These are phyloP conservation scores for Teunomyces lycoperdinae DNA, from an alignment of 805 yeast species.

Conservation along the genomic window DNA sequence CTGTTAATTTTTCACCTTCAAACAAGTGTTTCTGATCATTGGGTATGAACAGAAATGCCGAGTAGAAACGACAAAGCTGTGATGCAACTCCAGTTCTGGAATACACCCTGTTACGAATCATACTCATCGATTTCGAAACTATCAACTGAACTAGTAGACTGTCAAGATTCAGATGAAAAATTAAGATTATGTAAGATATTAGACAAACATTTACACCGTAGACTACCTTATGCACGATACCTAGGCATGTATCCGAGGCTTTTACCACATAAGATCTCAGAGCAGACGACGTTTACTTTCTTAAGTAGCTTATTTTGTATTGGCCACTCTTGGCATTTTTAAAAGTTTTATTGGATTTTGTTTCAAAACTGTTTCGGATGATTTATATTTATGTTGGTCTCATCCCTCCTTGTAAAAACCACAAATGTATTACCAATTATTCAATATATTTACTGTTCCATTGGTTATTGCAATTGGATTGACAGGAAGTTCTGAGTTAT, in stretches of 20 bases:
- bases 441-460: background rate
- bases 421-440: background rate
- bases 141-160: background rate
- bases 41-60: slow-evolving; percentile 23
- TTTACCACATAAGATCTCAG: too few species aligned
- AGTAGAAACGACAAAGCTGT: background rate
- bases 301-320: background rate
- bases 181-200: background rate
- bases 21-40: slow-evolving; percentile 25
- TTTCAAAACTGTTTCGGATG: background rate
- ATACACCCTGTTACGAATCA: background rate
- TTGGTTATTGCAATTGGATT: background rate
- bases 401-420: background rate
- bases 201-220: background rate
- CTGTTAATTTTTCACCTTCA: slow-evolving; percentile 26
- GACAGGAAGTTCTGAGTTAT: background rate
- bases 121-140: background rate
- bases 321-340: background rate
- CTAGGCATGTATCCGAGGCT: too few species aligned
- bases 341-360: background rate
- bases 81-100: background rate
- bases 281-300: background rate
- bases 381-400: background rate
- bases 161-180: background rate
- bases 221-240: background rate